phyloP scores from a whole-genome alignment of 148 eudicot genomes.

The Polygonum aviculare region DNA sequence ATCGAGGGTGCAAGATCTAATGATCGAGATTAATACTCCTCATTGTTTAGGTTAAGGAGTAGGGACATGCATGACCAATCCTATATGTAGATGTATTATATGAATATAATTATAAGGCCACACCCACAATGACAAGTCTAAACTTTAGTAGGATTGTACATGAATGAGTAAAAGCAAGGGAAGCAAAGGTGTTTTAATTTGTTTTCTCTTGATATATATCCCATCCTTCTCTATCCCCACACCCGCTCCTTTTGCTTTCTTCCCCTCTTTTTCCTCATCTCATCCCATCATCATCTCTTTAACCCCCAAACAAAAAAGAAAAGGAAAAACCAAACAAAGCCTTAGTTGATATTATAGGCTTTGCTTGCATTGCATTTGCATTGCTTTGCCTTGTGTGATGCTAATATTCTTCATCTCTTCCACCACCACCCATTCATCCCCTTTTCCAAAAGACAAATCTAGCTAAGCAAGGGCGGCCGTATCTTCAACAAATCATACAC shows the following conservation, averaged over 20 bases:
- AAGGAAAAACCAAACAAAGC: constrained; percentile 16
- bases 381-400: constrained; percentile 20
- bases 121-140: neutral
- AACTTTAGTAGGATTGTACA: constrained; percentile 10
- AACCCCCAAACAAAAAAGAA: neutral
- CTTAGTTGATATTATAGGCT: neutral
- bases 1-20: too few relatives aligned
- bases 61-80: too few relatives aligned
- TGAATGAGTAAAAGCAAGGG: constrained; percentile 24
- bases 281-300: neutral
- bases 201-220: constrained; percentile 24
- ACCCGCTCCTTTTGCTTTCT: constrained; percentile 13
- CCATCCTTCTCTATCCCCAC: constrained; percentile 13
- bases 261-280: constrained; percentile 4
- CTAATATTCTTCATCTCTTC: constrained; percentile 44
- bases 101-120: neutral
- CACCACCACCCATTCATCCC: constrained; percentile 31
- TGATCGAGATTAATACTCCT: too few relatives aligned
- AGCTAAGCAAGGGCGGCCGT: neutral
- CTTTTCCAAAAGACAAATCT: constrained; percentile 35
- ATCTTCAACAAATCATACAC: neutral
- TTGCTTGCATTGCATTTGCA: neutral
- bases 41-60: too few relatives aligned
- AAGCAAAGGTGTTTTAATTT: constrained; percentile 30
- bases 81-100: too few relatives aligned